Base-by-base conservation (phyloP, 73 alveolate species). In the Paramecium sexaurelia region DNA sequence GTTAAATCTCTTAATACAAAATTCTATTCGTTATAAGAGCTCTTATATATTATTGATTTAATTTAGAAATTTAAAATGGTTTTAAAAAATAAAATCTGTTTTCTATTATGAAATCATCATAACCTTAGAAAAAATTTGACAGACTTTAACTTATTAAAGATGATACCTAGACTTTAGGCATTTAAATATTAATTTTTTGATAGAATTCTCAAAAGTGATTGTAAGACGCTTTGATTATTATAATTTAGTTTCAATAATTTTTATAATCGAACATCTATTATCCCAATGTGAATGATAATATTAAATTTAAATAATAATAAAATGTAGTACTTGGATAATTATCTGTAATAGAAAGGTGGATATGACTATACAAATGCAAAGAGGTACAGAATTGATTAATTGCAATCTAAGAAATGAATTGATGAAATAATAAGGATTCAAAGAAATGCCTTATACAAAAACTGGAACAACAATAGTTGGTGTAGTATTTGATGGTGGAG, bases 401-500 rank as follows among this genome's bases (percentile, higher is more conserved):
- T 78, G 26, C 8, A 51, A 51, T 51, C 67, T 51, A 26, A 78
- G 90, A 78, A 78, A 78, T 43, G 75, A 37, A 29, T 2, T 78
- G 26, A 19, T 43, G 55, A 78, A 41, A 6, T 39, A 20, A 0
- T 10, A 29, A 41, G 90, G 90, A 78, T 41, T 40, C 32, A 78
- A 78, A 43, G 32, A 96, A 66, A 96, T 95, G 36, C 84, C 47
- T 55, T 93, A 90, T 93, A 98, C 95, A 84, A 98, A 96, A 84
- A 98, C 99, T 51, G 99, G 99, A 45, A 98, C 99, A 20, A 98
- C 99, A 57, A 98, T 98, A 92, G 98, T 94, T 40, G 99, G 99
- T 1, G 75, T 95, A 11, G 84, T 93, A 85, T 98, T 84, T 93
- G 93, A 97, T 92, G 99, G 96, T 57, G 99, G 99, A 11, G 99